These are phyloP conservation scores for Nitzschia putrida DNA, from an alignment of 108 stramenopile species.

Conservation along the genomic window DNA sequence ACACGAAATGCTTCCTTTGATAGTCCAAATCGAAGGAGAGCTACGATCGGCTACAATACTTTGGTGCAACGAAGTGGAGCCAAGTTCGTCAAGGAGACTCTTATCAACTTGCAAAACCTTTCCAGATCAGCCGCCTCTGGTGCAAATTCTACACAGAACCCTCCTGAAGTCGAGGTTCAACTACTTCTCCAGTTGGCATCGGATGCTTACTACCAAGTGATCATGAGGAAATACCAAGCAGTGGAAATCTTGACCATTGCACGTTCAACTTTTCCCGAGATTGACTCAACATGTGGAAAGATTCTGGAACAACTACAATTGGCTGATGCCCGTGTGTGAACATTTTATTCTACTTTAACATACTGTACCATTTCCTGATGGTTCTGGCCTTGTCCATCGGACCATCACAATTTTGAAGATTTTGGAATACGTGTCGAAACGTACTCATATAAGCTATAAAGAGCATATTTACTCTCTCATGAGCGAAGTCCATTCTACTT, in stretches of 20 bases:
- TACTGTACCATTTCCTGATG: too few species aligned
- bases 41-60: neutral
- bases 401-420: neutral
- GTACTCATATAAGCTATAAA: too few species aligned
- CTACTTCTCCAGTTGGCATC: slow-evolving; percentile 1
- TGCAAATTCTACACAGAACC: neutral
- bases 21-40: too few species aligned
- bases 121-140: neutral
- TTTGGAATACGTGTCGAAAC: too few species aligned
- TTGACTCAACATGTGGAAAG: neutral
- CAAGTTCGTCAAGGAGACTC: slow-evolving; percentile 7
- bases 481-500: too few species aligned
- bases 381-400: neutral
- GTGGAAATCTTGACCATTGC: neutral
- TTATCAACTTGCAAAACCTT: neutral
- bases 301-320: neutral
- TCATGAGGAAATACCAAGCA: slow-evolving; percentile 9
- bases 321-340: neutral
- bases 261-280: neutral
- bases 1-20: too few species aligned
- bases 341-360: neutral
- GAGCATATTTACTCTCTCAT: too few species aligned
- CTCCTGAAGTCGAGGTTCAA: slow-evolving; percentile 1
- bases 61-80: slow-evolving; percentile 18
- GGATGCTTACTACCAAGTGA: slow-evolving; percentile 13